Base-by-base conservation (phyloP, 2,329 filamentous ascomycete species). In the Pseudopithomyces maydicus region DNA sequence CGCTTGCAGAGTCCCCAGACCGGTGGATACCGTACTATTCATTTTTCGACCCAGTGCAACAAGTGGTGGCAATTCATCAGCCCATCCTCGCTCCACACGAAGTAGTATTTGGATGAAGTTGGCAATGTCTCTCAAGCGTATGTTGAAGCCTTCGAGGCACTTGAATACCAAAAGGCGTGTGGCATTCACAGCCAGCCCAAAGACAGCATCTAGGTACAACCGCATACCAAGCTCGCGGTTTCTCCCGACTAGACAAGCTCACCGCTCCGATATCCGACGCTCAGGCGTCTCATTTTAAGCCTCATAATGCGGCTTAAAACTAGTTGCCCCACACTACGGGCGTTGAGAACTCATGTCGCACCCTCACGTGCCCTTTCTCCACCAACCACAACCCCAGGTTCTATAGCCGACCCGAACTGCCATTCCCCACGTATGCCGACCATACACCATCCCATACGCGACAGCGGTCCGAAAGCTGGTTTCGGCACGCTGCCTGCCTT, bases 291-390 rank as follows among this genome's bases (percentile, higher is more conserved):
- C 20, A 22, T 41, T 29, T 19, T 19, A 14, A 50, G 47, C 47
- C 47, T 50, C 47, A 50, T 11, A 22, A 50, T 50, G 47, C 47
- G 35, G 47, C 47, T 50, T n/a, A 41, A 39, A 29, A 19, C 15
- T 41, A 32, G 35, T 39, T 38, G 45, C 19, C 19, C 35, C 35
- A 23, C 47, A 39, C 20, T 3, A 20, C 47, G 17, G 12, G 47
- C n/a, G 35, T 41, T 41, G 47, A 36, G 35, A 50, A 50, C 35
- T 19, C 17, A 35, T 11, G 3, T 29, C 32, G 14, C 14, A 23
- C 33, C 33, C 45, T 38, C 45, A 48, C 33, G 45, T 48, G 45
- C 33, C 14, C 33, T 12, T 48, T 32, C 15, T 50, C 47, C 6
- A 22, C 47, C 47, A 50, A 50, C 35, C 35, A 50, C 2, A n/a